A percentile compares a stretch with the other conserved stretches of the same genome.
Evolutionary conservation across 1,139 yeast species (phyloP).

Genomic region (Geotrichum citri-aurantii): DNA sequence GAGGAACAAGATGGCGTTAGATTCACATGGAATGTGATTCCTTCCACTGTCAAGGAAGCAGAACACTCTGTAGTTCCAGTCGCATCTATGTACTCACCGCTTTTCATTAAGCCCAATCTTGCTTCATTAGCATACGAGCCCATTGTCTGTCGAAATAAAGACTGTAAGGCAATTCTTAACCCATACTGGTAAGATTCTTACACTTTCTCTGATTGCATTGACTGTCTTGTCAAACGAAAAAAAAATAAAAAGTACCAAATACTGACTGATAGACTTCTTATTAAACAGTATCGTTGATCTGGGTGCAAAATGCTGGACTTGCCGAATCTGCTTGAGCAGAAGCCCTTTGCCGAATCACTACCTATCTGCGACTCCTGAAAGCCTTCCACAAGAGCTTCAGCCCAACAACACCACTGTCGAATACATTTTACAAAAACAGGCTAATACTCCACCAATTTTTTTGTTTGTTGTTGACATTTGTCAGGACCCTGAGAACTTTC

Average conservation of each 20-base stretch:
- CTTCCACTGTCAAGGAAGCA: slow-evolving; percentile 55
- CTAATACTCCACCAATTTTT: slow-evolving; percentile 43
- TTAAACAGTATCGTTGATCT: slow-evolving; percentile 34
- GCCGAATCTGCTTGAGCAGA: slow-evolving; percentile 55
- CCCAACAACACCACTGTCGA: slow-evolving; percentile 54
- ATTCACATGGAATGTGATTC: slow-evolving; percentile 61
- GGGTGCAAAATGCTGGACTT: slow-evolving; percentile 51
- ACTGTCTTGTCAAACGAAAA: no score
- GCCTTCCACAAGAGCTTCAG: slow-evolving; percentile 31
- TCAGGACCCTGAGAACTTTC: slow-evolving; percentile 45
- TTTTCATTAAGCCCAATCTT: slow-evolving; percentile 47
- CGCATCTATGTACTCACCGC: slow-evolving; percentile 62
- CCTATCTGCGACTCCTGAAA: slow-evolving; percentile 23
- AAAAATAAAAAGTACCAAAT: background rate
- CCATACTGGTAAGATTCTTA: slow-evolving; percentile 45
- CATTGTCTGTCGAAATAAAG: slow-evolving; percentile 44
- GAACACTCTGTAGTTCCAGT: slow-evolving; percentile 56
- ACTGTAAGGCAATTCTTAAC: slow-evolving; percentile 54
- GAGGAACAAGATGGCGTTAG: slow-evolving; percentile 68
- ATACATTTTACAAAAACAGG: slow-evolving; percentile 47
- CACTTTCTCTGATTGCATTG: no score
- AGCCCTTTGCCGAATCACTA: slow-evolving; percentile 45
- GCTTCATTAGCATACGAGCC: slow-evolving; percentile 42
- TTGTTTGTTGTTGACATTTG: slow-evolving; percentile 66
- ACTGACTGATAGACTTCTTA: background rate